These are phyloP conservation scores for Fusarium sp. DNA, from an alignment of 2,329 filamentous ascomycete species.

Conservation along the genomic window DNA sequence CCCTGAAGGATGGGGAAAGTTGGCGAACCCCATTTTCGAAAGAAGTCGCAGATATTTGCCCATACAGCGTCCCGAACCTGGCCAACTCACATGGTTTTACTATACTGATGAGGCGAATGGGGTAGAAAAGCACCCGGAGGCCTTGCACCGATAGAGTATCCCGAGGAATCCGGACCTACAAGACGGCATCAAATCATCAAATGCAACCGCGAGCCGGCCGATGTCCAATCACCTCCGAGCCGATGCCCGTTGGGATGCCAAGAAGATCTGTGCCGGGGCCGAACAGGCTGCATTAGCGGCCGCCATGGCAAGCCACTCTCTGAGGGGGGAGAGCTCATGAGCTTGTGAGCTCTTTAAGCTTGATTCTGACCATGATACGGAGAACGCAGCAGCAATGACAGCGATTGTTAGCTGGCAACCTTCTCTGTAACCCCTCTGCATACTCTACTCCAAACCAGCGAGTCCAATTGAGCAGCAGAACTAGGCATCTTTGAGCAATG, in stretches of 20 bases:
- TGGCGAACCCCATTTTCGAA: background rate
- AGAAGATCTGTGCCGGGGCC: background rate
- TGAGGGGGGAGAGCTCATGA: background rate
- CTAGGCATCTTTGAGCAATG: background rate
- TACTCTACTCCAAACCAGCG: fast-evolving
- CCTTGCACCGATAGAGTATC: slow-evolving; percentile 4
- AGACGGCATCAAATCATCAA: background rate
- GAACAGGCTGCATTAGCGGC: slow-evolving; percentile 29
- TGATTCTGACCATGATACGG: background rate
- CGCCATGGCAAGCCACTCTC: slow-evolving; percentile 12
- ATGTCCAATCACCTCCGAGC: slow-evolving; percentile 24
- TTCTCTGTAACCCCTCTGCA: background rate
- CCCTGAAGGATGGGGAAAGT: background rate
- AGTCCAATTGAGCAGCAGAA: background rate
- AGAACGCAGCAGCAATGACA: background rate
- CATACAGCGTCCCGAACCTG: background rate
- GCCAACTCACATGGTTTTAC: background rate
- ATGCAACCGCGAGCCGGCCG: slow-evolving; percentile 34
- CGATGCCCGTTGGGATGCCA: slow-evolving; percentile 24
- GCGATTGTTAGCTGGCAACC: background rate
- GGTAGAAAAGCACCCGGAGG: background rate
- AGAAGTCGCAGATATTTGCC: background rate
- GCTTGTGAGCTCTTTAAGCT: background rate
- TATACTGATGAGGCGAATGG: background rate
- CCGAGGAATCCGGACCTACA: slow-evolving; percentile 14